Evolutionary conservation across 2,329 filamentous ascomycete species (phyloP).

Genomic region (Venturia aucupariae): DNA sequence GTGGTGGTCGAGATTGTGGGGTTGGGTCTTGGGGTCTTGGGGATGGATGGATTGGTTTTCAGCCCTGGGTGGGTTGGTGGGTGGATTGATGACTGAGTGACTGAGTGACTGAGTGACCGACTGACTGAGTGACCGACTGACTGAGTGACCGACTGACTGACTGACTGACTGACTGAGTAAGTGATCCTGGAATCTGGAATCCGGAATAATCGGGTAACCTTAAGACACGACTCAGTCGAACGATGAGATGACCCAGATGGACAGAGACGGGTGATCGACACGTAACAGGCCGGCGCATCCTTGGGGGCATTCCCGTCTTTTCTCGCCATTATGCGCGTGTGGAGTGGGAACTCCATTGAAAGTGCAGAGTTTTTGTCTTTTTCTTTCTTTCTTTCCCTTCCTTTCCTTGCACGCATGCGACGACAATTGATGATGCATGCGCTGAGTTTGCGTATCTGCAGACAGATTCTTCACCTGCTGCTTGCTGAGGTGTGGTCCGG

Average conservation of each 20-base stretch:
- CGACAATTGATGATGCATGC: neutral
- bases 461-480: neutral
- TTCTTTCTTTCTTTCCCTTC: no score
- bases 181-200: no score
- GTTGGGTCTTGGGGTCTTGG: no score
- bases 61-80: no score
- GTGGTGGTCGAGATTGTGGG: no score
- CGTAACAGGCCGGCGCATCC: neutral
- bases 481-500: no score
- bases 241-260: neutral
- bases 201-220: no score
- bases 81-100: no score
- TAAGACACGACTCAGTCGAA: no score
- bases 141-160: neutral
- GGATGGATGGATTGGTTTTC: no score
- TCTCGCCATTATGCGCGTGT: neutral
- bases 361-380: neutral
- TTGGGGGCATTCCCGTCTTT: no score
- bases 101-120: neutral
- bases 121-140: neutral
- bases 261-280: neutral
- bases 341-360: neutral
- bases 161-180: no score
- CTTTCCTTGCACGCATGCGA: neutral
- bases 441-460: neutral